Percentiles rank a stretch among this genome's conserved stretches.
These are phyloP conservation scores for Pueraria montana DNA, from an alignment of 306 rosid species.

Conservation along the genomic window DNA sequence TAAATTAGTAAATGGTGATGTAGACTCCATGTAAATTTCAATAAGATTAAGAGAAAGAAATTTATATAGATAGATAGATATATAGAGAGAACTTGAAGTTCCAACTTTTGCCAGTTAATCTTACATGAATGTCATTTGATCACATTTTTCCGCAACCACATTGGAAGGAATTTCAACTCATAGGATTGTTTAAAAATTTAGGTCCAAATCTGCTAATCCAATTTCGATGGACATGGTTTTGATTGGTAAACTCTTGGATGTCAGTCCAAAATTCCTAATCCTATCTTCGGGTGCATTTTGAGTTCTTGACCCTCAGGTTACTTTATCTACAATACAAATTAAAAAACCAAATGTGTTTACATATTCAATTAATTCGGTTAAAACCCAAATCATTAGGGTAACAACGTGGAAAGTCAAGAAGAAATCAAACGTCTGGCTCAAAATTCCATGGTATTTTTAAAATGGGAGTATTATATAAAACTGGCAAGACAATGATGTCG, in stretches of 20 bases:
- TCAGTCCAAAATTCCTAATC: too few relatives aligned
- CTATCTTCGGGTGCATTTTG: not conserved
- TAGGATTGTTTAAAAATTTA: not conserved
- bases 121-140: not conserved
- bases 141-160: not conserved
- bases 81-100: not conserved
- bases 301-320: not conserved
- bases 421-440: not conserved
- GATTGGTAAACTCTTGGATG: not conserved
- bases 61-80: not conserved
- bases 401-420: constrained; percentile 5
- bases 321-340: not conserved
- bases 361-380: constrained; percentile 16
- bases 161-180: not conserved
- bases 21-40: not conserved
- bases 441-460: not conserved
- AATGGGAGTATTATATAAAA: not conserved
- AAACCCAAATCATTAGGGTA: not conserved
- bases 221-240: not conserved
- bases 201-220: constrained; percentile 1
- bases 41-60: not conserved
- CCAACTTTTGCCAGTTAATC: not conserved
- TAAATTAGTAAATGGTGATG: not conserved
- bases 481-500: not conserved
- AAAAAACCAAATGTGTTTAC: not conserved